phyloP scores from a whole-genome alignment of 495 filamentous ascomycete species.

The Penicillium steckii region DNA sequence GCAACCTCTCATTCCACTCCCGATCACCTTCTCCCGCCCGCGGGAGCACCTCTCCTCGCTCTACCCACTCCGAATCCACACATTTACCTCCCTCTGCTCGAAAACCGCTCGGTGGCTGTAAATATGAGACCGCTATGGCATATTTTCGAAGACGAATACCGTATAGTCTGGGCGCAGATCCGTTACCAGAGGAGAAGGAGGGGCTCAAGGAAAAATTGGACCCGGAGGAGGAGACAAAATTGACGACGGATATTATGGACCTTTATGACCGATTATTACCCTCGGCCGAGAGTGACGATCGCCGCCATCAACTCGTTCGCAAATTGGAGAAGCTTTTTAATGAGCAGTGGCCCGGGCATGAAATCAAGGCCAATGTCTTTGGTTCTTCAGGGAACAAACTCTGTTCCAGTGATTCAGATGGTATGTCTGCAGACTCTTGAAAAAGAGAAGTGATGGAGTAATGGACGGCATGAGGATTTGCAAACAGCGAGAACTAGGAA shows the following conservation, averaged over 20 bases:
- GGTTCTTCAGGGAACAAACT: conserved; percentile 95
- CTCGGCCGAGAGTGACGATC: conserved; percentile 71
- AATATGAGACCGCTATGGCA: conserved; percentile 76
- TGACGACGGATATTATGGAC: conserved; percentile 77
- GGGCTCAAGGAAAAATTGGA: conserved; percentile 65
- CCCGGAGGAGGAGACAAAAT: conserved; percentile 71
- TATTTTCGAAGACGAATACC: conserved; percentile 79
- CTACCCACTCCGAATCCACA: conserved; percentile 85
- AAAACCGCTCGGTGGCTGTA: conserved; percentile 62
- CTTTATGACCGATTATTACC: conserved; percentile 85
- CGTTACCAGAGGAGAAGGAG: conserved; percentile 64
- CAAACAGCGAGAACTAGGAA: not conserved
- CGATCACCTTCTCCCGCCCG: conserved; percentile 82
- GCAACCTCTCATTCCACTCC: conserved; percentile 79
- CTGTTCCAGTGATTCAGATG: conserved; percentile 95
- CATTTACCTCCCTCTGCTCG: conserved; percentile 65
- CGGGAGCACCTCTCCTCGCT: conserved; percentile 82
- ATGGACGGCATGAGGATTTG: not conserved
- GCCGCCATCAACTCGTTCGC: conserved; percentile 69
- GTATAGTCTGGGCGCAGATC: conserved; percentile 81
- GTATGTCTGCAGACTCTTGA: conserved; percentile 48
- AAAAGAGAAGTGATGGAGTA: not conserved
- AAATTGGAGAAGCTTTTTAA: conserved; percentile 89
- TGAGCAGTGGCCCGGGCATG: conserved; percentile 83
- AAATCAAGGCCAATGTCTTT: conserved; percentile 91